Evolutionary conservation across 2,329 filamentous ascomycete species (phyloP).

Genomic region (Trichophyton equinum): DNA sequence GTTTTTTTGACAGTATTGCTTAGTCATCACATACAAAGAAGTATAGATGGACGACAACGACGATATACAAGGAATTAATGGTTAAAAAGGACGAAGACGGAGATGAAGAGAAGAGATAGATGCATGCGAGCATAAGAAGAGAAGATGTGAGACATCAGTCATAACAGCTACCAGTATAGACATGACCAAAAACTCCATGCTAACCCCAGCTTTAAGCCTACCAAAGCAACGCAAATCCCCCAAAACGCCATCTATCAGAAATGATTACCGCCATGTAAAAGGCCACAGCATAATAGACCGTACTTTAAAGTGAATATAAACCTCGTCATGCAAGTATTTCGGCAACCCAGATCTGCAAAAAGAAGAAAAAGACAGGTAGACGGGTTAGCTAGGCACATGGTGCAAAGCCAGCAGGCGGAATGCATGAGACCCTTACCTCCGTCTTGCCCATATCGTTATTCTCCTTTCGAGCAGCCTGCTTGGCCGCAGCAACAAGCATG

Average conservation of each 20-base stretch:
- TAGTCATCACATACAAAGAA: neutral
- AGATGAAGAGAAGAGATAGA: neutral
- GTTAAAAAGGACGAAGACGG: neutral
- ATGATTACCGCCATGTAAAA: neutral
- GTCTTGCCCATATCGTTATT: constrained; percentile 78
- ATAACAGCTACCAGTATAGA: neutral
- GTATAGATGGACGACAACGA: too few relatives aligned
- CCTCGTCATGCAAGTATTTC: neutral
- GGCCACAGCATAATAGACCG: too few relatives aligned
- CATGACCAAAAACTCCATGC: neutral
- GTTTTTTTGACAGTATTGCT: neutral
- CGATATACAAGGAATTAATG: neutral
- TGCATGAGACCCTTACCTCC: constrained; percentile 55
- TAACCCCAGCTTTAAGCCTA: neutral
- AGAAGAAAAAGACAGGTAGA: neutral
- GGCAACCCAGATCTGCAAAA: neutral
- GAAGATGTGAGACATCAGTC: neutral
- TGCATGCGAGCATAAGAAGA: neutral
- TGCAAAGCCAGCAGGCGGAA: neutral
- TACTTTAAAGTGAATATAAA: too few relatives aligned
- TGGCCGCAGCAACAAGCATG: constrained; percentile 63
- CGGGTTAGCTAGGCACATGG: neutral
- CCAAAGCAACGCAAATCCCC: neutral
- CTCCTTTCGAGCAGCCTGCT: constrained; percentile 57
- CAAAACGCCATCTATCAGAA: neutral